These are phyloP conservation scores for Paramyrothecium sp. DNA, from an alignment of 2,329 filamentous ascomycete species.

Conservation along the genomic window DNA sequence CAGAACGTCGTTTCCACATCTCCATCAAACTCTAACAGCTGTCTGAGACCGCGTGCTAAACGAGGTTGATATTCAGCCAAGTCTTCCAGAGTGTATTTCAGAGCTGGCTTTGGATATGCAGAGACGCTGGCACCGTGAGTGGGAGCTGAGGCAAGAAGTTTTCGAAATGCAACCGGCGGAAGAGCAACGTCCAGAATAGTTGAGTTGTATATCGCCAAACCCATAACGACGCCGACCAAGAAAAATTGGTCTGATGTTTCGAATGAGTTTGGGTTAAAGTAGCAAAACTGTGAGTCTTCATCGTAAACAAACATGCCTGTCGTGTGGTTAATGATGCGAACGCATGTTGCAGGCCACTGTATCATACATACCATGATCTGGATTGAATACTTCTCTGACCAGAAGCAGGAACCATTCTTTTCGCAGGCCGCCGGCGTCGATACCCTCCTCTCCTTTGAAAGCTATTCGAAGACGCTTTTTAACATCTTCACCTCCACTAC, in stretches of 20 bases:
- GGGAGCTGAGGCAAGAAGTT: slow-evolving; percentile 78
- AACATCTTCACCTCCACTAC: slow-evolving; percentile 77
- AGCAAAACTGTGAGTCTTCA: slow-evolving; percentile 85
- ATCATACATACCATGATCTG: slow-evolving; percentile 70
- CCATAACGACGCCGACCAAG: slow-evolving; percentile 82
- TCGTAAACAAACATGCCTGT: slow-evolving; percentile 89
- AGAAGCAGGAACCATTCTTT: slow-evolving; percentile 95
- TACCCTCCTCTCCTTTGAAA: slow-evolving; percentile 85
- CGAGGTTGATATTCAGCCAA: slow-evolving; percentile 77
- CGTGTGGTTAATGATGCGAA: slow-evolving; percentile 6
- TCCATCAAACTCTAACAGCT: slow-evolving; percentile 79
- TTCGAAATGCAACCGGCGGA: slow-evolving; percentile 86
- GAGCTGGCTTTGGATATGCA: slow-evolving; percentile 56
- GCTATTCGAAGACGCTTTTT: slow-evolving; percentile 87
- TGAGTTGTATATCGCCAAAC: slow-evolving; percentile 91
- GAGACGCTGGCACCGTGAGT: slow-evolving; percentile 51
- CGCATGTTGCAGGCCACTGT: neutral
- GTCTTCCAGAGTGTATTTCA: slow-evolving; percentile 78
- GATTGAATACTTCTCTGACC: slow-evolving; percentile 86
- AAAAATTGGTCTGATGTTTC: slow-evolving; percentile 93
- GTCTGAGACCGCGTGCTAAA: slow-evolving; percentile 71
- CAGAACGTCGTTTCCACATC: slow-evolving; percentile 79
- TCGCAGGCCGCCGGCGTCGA: slow-evolving; percentile 83
- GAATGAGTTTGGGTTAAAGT: slow-evolving; percentile 88
- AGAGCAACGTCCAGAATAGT: slow-evolving; percentile 88